Evolutionary conservation across 306 rosid species (phyloP).

Genomic region (Citrullus mucosospermus): DNA sequence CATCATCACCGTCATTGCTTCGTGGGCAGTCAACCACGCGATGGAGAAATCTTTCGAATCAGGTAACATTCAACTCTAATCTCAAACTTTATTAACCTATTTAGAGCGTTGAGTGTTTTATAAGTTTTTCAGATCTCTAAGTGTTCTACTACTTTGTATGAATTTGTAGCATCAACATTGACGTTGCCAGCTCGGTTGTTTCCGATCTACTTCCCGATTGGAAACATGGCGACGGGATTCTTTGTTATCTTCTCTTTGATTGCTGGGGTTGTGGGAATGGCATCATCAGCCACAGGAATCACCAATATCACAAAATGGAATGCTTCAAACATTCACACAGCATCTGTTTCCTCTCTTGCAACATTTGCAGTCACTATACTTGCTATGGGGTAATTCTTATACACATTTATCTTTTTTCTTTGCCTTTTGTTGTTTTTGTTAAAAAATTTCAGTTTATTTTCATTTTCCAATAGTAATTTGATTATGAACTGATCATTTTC

Average conservation of each 20-base stretch:
- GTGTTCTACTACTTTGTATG: neutral
- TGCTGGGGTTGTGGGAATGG: constrained; percentile 81
- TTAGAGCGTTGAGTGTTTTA: neutral
- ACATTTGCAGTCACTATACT: constrained; percentile 61
- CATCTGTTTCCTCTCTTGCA: constrained; percentile 55
- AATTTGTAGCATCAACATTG: constrained; percentile 52
- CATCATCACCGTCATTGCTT: constrained; percentile 47
- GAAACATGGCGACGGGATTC: constrained; percentile 76
- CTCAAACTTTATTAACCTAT: neutral
- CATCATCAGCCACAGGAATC: constrained; percentile 60
- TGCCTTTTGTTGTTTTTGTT: neutral
- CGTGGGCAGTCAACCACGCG: constrained; percentile 84
- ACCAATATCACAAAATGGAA: constrained; percentile 40
- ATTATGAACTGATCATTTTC: neutral
- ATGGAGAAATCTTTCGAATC: constrained; percentile 49
- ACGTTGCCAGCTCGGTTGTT: constrained; percentile 48
- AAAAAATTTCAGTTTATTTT: neutral
- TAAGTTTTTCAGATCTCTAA: neutral
- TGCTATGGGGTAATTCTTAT: constrained; percentile 65
- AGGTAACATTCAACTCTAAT: constrained; percentile 25
- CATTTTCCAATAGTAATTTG: neutral
- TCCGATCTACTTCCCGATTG: constrained; percentile 77
- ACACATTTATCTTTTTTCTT: neutral
- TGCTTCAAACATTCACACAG: constrained; percentile 36
- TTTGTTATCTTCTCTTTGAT: constrained; percentile 56